Conservation (phyloP, 495 filamentous ascomycete species). For the Penicillium steckii region DNA sequence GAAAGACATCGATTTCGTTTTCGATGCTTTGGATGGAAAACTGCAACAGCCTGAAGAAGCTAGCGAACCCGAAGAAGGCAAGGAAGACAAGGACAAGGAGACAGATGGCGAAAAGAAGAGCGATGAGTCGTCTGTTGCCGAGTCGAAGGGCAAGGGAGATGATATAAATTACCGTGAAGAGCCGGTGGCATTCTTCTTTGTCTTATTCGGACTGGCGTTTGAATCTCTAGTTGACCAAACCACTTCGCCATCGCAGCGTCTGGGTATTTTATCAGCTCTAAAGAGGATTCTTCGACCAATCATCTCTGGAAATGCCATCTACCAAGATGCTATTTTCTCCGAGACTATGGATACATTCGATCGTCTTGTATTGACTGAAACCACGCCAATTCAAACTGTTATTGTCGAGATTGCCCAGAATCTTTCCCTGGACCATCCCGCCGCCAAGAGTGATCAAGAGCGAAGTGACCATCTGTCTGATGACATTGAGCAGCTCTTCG, state of each 20-base stretch:
- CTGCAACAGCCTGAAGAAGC: constrained; percentile 25
- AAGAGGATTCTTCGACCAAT: constrained; percentile 93
- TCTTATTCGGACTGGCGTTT: constrained; percentile 93
- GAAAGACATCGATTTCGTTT: constrained; percentile 95
- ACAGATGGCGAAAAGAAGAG: constrained; percentile 49
- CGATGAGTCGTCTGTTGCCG: constrained; percentile 32
- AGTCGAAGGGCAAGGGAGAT: constrained; percentile 53
- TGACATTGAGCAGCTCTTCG: constrained; percentile 97
- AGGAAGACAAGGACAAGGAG: too few relatives aligned
- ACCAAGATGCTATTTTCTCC: constrained; percentile 91
- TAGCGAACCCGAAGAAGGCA: constrained; percentile 23
- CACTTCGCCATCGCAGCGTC: constrained; percentile 72
- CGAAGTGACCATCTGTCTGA: constrained; percentile 79
- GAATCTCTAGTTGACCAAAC: constrained; percentile 86
- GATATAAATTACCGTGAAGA: constrained; percentile 98
- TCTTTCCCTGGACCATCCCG: constrained; percentile 85
- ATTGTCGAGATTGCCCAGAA: constrained; percentile 92
- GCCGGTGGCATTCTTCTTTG: constrained; percentile 98
- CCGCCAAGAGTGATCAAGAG: constrained; percentile 67
- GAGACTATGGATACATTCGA: constrained; percentile 97
- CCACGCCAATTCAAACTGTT: constrained; percentile 81
- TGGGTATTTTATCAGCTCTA: constrained; percentile 86
- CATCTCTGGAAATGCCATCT: constrained; percentile 95
- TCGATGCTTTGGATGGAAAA: constrained; percentile 92
- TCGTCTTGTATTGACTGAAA: constrained; percentile 88